Conservation (phyloP, 106 monocot genomes). For the Cymbidium sinense region DNA sequence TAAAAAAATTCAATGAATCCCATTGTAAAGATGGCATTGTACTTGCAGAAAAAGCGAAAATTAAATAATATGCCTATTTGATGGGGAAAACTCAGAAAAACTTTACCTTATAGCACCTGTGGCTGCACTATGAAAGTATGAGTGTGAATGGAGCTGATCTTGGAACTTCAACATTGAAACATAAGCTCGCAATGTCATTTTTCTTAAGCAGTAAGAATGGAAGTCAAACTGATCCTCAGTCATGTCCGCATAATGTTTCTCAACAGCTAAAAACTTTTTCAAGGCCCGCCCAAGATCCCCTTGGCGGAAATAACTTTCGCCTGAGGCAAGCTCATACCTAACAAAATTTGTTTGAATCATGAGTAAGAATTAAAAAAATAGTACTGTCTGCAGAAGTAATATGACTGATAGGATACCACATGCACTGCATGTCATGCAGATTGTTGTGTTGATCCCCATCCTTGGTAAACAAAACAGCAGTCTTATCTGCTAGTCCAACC, state of each 20-base stretch:
- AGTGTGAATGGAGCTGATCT: conserved; percentile 82
- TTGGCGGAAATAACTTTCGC: conserved; percentile 93
- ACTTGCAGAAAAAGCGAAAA: background rate
- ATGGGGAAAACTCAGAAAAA: background rate
- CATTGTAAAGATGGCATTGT: background rate
- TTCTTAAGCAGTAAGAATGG: conserved; percentile 94
- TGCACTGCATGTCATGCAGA: conserved; percentile 99
- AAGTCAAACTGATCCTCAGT: conserved; percentile 99
- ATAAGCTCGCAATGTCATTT: conserved; percentile 96
- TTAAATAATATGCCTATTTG: background rate
- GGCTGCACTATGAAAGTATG: conserved; percentile 93
- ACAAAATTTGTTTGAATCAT: background rate
- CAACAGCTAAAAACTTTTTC: conserved; percentile 94
- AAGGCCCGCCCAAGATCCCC: conserved; percentile 80
- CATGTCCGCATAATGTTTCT: conserved; percentile 94
- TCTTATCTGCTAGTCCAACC: conserved; percentile 86
- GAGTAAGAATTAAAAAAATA: background rate
- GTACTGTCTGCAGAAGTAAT: background rate
- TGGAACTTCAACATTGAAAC: conserved; percentile 95
- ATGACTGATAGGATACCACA: conserved; percentile 53
- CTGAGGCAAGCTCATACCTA: conserved; percentile 97
- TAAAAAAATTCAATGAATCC: background rate
- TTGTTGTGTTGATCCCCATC: conserved; percentile 99
- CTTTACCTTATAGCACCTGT: conserved; percentile 84
- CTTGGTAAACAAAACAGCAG: conserved; percentile 94